phyloP scores from a whole-genome alignment of 2,329 filamentous ascomycete species.

The Nectriaceae sp. region DNA sequence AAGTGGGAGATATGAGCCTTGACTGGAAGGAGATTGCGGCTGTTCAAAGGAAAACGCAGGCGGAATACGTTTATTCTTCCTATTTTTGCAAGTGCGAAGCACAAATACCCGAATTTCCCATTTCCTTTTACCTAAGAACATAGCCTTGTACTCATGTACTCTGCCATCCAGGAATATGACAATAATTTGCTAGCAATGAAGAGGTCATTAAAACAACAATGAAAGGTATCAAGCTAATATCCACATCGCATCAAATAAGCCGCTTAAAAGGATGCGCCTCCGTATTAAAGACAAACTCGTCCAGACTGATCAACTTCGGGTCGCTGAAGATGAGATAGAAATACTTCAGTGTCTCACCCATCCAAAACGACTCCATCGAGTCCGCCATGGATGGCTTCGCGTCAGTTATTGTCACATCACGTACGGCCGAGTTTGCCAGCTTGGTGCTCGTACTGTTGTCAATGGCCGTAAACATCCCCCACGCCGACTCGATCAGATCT shows the following conservation, averaged over 20 bases:
- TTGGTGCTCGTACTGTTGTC: slow-evolving; percentile 48
- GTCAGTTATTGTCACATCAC: slow-evolving; percentile 36
- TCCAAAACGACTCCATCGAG: slow-evolving; percentile 56
- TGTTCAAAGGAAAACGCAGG: too few species aligned
- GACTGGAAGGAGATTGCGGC: too few species aligned
- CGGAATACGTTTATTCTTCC: too few species aligned
- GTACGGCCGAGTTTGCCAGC: slow-evolving; percentile 51
- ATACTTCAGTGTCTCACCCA: slow-evolving; percentile 35
- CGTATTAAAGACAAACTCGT: slow-evolving; percentile 29
- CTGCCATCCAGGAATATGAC: background rate
- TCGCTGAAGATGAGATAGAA: slow-evolving; percentile 30
- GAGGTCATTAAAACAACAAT: background rate
- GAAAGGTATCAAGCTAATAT: background rate
- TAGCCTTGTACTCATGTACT: too few species aligned
- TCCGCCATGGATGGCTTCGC: slow-evolving; percentile 47
- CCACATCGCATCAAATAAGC: background rate
- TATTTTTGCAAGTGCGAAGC: too few species aligned
- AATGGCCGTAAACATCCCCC: slow-evolving; percentile 55
- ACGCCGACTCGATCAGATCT: slow-evolving; percentile 50
- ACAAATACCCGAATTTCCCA: too few species aligned
- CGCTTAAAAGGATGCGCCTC: slow-evolving; percentile 26
- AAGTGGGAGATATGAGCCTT: too few species aligned
- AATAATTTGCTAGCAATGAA: background rate
- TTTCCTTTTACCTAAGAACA: too few species aligned
- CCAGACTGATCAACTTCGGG: slow-evolving; percentile 46